Evolutionary conservation across 2,329 filamentous ascomycete species (phyloP), one percentile per base, ranked within the genome.

Genomic region (Pseudogymnoascus sp.): DNA sequence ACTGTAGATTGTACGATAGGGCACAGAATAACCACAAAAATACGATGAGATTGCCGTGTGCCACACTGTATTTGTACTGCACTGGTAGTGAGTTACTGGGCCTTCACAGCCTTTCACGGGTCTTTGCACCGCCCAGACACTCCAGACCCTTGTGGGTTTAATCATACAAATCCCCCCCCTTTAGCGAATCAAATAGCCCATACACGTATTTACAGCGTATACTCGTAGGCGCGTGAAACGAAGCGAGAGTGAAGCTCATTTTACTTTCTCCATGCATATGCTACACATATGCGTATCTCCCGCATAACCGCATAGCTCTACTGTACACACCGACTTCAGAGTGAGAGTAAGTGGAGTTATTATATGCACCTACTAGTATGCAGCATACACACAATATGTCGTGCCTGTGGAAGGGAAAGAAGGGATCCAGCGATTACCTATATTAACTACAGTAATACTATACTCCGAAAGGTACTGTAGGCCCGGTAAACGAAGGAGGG

Each of bases 211-310:
- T n/a, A 8, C 26, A 4, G 21, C 21, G 44, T 31, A n/a, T 50
- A 7, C 13, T 50, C 44, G n/a, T 31, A 50, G 17, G 44, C 44
- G 44, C 44, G 44, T 50, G 44, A 50, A 50, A 50, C 44, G 13
- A 31, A 50, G 44, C 44, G 44, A 50, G 8, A 50, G 44, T 50
- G 17, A 50, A 50, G 44, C 44, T 50, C 44, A 50, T 50, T 50
- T 50, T 50, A 50, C 44, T 50, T 50, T 31, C 21, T 50, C 44
- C 26, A 50, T 50, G 44, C 44, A 50, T 50, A 50, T 50, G 44
- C 24, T 50, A 50, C 31, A 24, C 44, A 50, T 50, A 50, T 50
- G 44, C 44, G 44, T 17, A 50, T 50, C 44, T 50, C 44, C 44
- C 44, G 44, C 44, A 50, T 50, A 50, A 50, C 44, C 44, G 8